These are phyloP conservation scores for Yarrowia sp. DNA, from an alignment of 805 yeast species.

Conservation along the genomic window DNA sequence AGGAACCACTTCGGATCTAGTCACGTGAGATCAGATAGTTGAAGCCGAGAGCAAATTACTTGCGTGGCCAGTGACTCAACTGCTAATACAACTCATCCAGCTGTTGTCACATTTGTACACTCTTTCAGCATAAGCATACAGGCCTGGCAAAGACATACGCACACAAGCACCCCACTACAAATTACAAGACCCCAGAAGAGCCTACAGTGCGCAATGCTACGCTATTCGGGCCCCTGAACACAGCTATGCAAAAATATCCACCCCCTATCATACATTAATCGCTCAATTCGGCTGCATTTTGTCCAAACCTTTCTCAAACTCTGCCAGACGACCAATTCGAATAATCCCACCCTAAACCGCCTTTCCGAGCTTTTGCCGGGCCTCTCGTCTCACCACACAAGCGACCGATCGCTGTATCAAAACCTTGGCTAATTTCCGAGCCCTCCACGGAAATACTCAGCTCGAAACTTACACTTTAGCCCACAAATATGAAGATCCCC, in stretches of 20 bases:
- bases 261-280: neutral
- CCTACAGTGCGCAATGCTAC: too few species aligned
- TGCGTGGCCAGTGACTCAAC: too few species aligned
- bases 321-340: neutral
- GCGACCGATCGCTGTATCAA: neutral
- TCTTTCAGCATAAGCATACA: too few species aligned
- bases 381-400: neutral
- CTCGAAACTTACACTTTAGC: neutral
- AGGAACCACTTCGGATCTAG: too few species aligned
- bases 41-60: too few species aligned
- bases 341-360: neutral
- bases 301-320: neutral
- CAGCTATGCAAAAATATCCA: neutral
- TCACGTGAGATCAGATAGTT: too few species aligned
- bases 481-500: neutral
- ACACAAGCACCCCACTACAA: too few species aligned
- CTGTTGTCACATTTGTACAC: too few species aligned
- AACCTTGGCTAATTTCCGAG: conserved; percentile 5
- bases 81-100: too few species aligned
- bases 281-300: neutral
- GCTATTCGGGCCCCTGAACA: too few species aligned
- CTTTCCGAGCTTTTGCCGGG: neutral
- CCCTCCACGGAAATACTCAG: neutral
- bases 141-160: too few species aligned
- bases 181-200: too few species aligned